Conservation (phyloP, 1,284 basidiomycete species). For the Cryptococcus sp. region DNA sequence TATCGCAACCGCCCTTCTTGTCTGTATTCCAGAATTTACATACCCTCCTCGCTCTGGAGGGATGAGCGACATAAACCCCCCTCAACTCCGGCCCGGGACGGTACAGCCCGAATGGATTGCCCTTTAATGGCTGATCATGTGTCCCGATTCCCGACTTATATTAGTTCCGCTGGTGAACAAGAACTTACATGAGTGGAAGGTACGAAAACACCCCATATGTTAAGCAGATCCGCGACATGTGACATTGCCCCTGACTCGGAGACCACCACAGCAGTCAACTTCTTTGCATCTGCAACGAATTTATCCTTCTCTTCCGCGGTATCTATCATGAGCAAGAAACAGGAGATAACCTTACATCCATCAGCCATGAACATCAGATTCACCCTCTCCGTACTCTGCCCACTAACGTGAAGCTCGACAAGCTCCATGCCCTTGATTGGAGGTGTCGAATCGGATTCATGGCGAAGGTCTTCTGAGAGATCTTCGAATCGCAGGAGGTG, state of each 20-base stretch:
- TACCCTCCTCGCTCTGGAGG: conserved; percentile 62
- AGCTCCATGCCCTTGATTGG: background rate
- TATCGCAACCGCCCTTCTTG: conserved; percentile 60
- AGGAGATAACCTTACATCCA: conserved; percentile 61
- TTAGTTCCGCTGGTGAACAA: too few species aligned
- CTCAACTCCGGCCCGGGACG: conserved; percentile 72
- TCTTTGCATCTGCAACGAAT: conserved; percentile 64
- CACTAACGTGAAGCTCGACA: conserved; percentile 56
- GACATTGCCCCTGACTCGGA: conserved; percentile 65
- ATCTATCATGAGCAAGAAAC: conserved; percentile 51
- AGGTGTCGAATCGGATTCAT: too few species aligned
- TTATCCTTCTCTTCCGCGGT: conserved; percentile 58
- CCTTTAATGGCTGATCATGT: conserved; percentile 65
- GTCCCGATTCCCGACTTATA: conserved; percentile 72
- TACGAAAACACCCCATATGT: conserved; percentile 76
- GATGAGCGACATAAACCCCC: conserved; percentile 67
- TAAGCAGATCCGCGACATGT: conserved; percentile 68
- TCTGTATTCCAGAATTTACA: conserved; percentile 52
- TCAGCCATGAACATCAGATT: conserved; percentile 77
- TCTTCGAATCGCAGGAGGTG: background rate
- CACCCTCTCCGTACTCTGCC: conserved; percentile 61
- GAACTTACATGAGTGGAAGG: conserved; percentile 57
- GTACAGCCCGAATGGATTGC: conserved; percentile 68
- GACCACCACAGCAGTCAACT: conserved; percentile 66
- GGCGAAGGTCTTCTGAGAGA: too few species aligned